Base-by-base conservation (phyloP, 2,329 filamentous ascomycete genomes). In the Lasiodiplodia sp. region DNA sequence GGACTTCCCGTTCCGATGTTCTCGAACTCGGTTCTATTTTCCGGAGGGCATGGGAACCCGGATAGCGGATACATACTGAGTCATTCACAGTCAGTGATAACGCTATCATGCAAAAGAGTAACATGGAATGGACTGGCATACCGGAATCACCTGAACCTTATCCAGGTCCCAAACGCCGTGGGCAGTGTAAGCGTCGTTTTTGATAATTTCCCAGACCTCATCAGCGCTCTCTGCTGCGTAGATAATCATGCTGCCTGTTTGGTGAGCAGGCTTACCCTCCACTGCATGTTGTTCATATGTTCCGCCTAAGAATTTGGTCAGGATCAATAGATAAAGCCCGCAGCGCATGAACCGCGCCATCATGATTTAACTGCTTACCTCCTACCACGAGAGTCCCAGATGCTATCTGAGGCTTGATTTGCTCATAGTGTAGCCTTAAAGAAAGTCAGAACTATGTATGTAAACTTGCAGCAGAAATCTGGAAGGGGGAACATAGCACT, bases 391-490 rank as follows among this genome's bases (percentile, higher is more conserved):
- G 21, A 25, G 52, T 55, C 18, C 23, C 23, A 8, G 52, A 55
- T n/a, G 52, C 52, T 55, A 55, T 55, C 21, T 28, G 12, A 16
- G 23, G 52, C 25, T 34, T 31, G 3, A 55, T 55, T 55, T 55
- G 11, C 16, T 55, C 23, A 8, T 55, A 16, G 12, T 55, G 23
- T 16, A 55, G 14, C 12, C 52, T 55, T 16, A 2, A 18, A 10
- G 12, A 34, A 8, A 7, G 25, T 34, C 7, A 55, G 52, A 28
- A 4, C 6, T 14, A 28, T 0, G 16, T 18, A 8, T 34, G 12
- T 6, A 18, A n/a, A 0, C 2, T n/a, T 18, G 4, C 0, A 16
- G 14, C 4, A 7, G n/a, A 25, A 25, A 51, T 7, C 10, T 2
- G 21, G n/a, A 6, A 51, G 25, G n/a, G n/a, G 6, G 2, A n/a